Percentiles rank a stretch among this genome's conserved stretches.
These are phyloP conservation scores for Pleurotus giganteus DNA, from an alignment of 768 basidiomycete species.

Conservation along the genomic window DNA sequence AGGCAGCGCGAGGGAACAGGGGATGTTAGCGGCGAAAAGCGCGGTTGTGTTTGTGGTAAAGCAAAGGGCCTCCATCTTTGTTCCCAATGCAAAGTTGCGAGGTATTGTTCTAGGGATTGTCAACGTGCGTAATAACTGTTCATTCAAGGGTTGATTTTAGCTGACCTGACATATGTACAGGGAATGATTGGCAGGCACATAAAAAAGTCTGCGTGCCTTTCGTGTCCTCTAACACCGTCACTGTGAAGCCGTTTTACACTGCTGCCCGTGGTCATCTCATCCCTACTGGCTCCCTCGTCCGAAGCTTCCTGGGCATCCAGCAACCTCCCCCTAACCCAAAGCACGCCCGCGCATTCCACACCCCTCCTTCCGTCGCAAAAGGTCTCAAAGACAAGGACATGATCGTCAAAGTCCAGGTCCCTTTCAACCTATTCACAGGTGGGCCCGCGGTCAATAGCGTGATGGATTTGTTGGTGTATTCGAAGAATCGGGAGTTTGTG, in stretches of 20 bases:
- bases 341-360: conserved; percentile 20
- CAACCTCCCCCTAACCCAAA: conserved; percentile 16
- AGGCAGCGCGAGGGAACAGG: conserved; percentile 42
- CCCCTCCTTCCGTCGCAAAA: conserved; percentile 17
- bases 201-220: conserved; percentile 48
- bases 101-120: conserved; percentile 55
- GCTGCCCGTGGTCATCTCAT: conserved; percentile 3
- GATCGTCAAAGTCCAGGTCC: conserved; percentile 55
- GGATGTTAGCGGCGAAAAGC: conserved; percentile 40
- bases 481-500: conserved; percentile 51
- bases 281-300: conserved; percentile 24
- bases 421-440: conserved; percentile 19
- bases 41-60: conserved; percentile 38
- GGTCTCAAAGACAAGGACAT: conserved; percentile 32
- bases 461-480: conserved; percentile 43
- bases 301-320: conserved; percentile 25
- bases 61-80: conserved; percentile 38
- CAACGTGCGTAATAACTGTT: conserved; percentile 40
- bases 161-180: conserved; percentile 23
- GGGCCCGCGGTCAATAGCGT: conserved; percentile 4
- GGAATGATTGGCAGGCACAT: conserved; percentile 44
- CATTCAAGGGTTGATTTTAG: not conserved
- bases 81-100: conserved; percentile 37
- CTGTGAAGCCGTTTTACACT: conserved; percentile 42
- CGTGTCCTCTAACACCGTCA: conserved; percentile 38